These are phyloP conservation scores for Takashimella tepidaria DNA, from an alignment of 1,284 basidiomycete species.

Conservation along the genomic window DNA sequence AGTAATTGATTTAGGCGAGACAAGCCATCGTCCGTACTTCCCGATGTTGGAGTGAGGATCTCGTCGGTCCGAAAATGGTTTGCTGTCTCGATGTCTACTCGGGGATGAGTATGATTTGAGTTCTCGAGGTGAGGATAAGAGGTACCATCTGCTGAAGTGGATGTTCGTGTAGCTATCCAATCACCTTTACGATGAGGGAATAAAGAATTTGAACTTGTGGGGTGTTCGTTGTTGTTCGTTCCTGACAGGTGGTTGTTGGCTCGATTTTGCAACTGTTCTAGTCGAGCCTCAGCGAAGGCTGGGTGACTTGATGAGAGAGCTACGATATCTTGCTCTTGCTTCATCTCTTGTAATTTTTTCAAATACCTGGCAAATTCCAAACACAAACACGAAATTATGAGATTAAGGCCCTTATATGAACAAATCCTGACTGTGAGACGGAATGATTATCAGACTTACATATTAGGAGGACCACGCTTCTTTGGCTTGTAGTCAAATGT, in stretches of 20 bases:
- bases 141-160: not conserved
- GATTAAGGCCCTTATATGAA: no score
- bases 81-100: not conserved
- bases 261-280: no score
- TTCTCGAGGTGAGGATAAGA: not conserved
- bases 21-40: slow-evolving; percentile 3
- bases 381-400: no score
- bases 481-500: slow-evolving; percentile 88
- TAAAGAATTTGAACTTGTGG: not conserved
- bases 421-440: no score
- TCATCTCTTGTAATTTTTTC: slow-evolving; percentile 16
- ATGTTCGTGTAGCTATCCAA: no score
- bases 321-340: not conserved
- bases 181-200: no score
- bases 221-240: not conserved
- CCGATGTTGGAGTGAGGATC: not conserved
- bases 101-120: not conserved
- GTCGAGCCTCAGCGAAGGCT: no score
- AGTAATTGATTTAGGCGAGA: slow-evolving; percentile 7
- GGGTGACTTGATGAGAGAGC: not conserved
- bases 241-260: no score
- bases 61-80: not conserved
- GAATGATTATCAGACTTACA: slow-evolving; percentile 53
- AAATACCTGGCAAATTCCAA: slow-evolving; percentile 27
- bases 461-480: slow-evolving; percentile 81